Evolutionary conservation across 495 filamentous ascomycete genomes (phyloP).

Genomic region (Tetracladium marchalianum): DNA sequence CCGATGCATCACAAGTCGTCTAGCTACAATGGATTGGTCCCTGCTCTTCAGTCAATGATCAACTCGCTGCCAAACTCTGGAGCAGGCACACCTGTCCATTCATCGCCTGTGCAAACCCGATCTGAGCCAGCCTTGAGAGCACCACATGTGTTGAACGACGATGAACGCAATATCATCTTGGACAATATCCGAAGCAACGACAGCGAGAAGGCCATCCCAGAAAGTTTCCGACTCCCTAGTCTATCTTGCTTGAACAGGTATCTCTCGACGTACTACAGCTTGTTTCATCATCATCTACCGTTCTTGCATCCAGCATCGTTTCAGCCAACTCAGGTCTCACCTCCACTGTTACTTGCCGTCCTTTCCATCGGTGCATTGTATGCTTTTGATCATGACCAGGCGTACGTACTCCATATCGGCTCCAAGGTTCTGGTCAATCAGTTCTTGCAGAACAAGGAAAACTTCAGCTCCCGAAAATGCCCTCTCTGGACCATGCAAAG

Average conservation of each 20-base stretch:
- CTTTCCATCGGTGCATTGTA: slow-evolving; percentile 94
- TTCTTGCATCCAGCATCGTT: slow-evolving; percentile 95
- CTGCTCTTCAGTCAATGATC: slow-evolving; percentile 56
- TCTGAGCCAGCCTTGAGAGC: slow-evolving; percentile 38
- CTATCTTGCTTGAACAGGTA: slow-evolving; percentile 75
- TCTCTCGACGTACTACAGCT: slow-evolving; percentile 87
- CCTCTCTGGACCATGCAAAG: slow-evolving; percentile 97
- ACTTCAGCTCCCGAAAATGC: slow-evolving; percentile 97
- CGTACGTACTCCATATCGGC: slow-evolving; percentile 92
- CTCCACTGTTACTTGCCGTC: slow-evolving; percentile 79
- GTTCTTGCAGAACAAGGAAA: slow-evolving; percentile 95
- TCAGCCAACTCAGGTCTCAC: slow-evolving; percentile 62
- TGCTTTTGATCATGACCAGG: slow-evolving; percentile 92
- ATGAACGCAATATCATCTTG: slow-evolving; percentile 71
- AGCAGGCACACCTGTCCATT: slow-evolving; percentile 67
- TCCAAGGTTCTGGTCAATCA: slow-evolving; percentile 95
- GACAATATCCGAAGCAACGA: slow-evolving; percentile 79
- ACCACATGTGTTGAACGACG: slow-evolving; percentile 59
- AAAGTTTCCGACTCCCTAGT: slow-evolving; percentile 79
- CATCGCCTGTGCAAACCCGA: slow-evolving; percentile 47
- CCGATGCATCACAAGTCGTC: slow-evolving; percentile 57
- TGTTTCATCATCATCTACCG: slow-evolving; percentile 94
- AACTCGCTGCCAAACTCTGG: slow-evolving; percentile 60
- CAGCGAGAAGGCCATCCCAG: slow-evolving; percentile 69
- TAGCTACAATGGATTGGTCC: slow-evolving; percentile 46